Conservation (phyloP, 108 stramenopile genomes). For the Mayamaea pseudoterrestris region DNA sequence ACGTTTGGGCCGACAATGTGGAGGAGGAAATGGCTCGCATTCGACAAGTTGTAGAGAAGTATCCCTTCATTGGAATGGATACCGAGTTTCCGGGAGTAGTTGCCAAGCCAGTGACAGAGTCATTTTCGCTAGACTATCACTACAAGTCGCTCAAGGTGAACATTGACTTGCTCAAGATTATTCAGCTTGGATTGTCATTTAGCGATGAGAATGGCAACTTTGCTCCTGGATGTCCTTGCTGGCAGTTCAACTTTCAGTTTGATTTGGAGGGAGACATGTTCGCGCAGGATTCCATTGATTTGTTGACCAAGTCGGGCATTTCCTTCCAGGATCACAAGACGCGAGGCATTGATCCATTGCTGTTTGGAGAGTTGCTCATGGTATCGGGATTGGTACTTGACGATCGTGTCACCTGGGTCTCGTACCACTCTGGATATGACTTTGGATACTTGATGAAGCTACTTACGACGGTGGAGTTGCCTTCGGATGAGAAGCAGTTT, state of each 20-base stretch:
- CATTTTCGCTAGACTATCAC: conserved; percentile 86
- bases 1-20: conserved; percentile 89
- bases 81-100: conserved; percentile 98
- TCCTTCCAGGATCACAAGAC: conserved; percentile 88
- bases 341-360: conserved; percentile 86
- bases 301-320: conserved; percentile 89
- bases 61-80: conserved; percentile 98
- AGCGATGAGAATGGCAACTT: conserved; percentile 91
- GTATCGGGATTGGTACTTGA: conserved; percentile 92
- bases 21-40: conserved; percentile 91
- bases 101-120: conserved; percentile 93
- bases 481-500: conserved; percentile 77
- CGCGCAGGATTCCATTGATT: conserved; percentile 96
- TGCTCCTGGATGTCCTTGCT: conserved; percentile 86
- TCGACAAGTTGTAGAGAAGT: conserved; percentile 84
- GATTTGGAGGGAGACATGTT: conserved; percentile 93
- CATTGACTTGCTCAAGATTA: conserved; percentile 96
- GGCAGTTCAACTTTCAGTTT: conserved; percentile 99
- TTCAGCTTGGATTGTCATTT: conserved; percentile 93
- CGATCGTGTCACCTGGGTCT: conserved; percentile 93
- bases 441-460: conserved; percentile 95
- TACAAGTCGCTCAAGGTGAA: conserved; percentile 98
- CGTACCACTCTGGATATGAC: conserved; percentile 97
- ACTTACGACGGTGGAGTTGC: conserved; percentile 69
- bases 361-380: conserved; percentile 97